These are phyloP conservation scores for Dothideomycetes sp. DNA, from an alignment of 2,329 filamentous ascomycete species.

Conservation along the genomic window DNA sequence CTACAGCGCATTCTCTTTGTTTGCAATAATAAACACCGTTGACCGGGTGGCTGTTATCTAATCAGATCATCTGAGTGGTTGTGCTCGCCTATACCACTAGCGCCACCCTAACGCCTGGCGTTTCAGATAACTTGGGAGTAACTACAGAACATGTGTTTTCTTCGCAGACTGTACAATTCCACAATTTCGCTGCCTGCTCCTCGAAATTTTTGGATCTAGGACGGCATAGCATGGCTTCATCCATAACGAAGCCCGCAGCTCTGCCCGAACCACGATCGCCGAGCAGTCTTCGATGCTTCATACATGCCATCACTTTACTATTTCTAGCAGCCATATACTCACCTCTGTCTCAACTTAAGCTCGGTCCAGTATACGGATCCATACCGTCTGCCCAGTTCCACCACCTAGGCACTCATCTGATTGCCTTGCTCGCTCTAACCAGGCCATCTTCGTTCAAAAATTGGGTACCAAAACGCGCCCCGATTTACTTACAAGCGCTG, in stretches of 20 bases:
- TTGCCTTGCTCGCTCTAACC: constrained; percentile 3
- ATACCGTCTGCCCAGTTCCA: constrained; percentile 70
- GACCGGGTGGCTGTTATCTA: constrained; percentile 1
- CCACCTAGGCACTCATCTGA: constrained; percentile 37
- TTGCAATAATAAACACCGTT: constrained; percentile 6
- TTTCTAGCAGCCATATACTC: constrained; percentile 52
- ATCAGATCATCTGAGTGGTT: not conserved
- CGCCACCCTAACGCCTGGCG: too few species aligned
- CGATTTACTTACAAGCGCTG: constrained; percentile 55
- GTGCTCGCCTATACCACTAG: too few species aligned
- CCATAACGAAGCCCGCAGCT: too few species aligned
- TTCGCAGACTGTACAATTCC: too few species aligned
- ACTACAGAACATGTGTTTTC: too few species aligned
- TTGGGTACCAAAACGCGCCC: constrained; percentile 18
- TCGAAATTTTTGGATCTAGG: too few species aligned
- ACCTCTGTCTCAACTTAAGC: constrained; percentile 59
- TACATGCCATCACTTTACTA: constrained; percentile 27
- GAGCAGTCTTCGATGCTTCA: constrained; percentile 10
- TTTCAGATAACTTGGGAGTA: too few species aligned
- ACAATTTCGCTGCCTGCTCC: too few species aligned
- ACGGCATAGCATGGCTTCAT: too few species aligned
- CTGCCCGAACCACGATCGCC: not conserved
- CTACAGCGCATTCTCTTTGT: too few species aligned
- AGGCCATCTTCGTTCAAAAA: not conserved
- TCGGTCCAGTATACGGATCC: constrained; percentile 81